Evolutionary conservation across 2,329 filamentous ascomycete species (phyloP), one percentile per base, ranked within the genome.

Genomic region (Ophiostoma sp.): DNA sequence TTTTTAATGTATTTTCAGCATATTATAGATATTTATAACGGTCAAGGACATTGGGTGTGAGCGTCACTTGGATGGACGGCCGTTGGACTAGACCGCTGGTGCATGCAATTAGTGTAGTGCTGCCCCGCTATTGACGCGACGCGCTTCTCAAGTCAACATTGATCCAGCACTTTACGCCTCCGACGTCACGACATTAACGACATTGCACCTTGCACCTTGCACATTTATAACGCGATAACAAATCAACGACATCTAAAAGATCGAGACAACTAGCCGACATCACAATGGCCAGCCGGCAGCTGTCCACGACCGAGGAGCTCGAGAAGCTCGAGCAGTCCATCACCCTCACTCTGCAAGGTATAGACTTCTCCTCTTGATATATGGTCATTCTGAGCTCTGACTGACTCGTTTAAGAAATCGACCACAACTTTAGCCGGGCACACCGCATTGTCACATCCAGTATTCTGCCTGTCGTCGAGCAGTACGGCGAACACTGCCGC

Each of bases 291-390:
- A 81, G 78, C 39, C 80, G 87, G 72, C 85, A 81, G 67, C 82
- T 98, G 72, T 92, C 92, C 5, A 84, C 97, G 72, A 97, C 94
- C 0, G 95, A 99, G 78, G 95, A 99, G 83, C 84, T 99, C 69
- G 95, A 99, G 81, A 94, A 90, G 79, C 83, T 99, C 4, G 95
- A 99, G 79, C 95, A 99, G 79, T 96, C 93, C 31, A 98, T 99
- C 75, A 99, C 95, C 0, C 84, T 98, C 57, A 98, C 94, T 0
- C 84, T 99, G 31, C 95, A 98, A 89, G 93, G 92, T 91, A 31
- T 3, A 17, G 23, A 41, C 11, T 13, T 8, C 20, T 7, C n/a
- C n/a, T n/a, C n/a, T n/a, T n/a, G n/a, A 4, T 48, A n/a, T 20
- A 3, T 15, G 44, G 44, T 15, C 20, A 3, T n/a, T 48, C 20